A percentile compares a stretch with the other conserved stretches of the same genome.
Evolutionary conservation across 805 yeast species (phyloP).

Genomic region (Kuraishia ogatae): DNA sequence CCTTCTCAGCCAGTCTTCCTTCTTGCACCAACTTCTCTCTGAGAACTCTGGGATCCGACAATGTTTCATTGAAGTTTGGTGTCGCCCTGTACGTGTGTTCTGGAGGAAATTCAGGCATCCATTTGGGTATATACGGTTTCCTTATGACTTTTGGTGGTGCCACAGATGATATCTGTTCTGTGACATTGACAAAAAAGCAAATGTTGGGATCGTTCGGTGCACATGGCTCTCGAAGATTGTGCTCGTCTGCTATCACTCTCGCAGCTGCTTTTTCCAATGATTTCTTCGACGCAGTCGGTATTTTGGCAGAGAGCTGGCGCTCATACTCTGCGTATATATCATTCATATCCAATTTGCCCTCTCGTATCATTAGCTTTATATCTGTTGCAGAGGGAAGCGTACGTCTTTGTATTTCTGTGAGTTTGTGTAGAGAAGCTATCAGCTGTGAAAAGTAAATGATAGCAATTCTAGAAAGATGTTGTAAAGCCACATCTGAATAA

Average conservation of each 20-base stretch:
- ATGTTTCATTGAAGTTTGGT: constrained; percentile 52
- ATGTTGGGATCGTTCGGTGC: constrained; percentile 31
- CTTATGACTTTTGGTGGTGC: constrained; percentile 40
- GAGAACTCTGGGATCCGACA: constrained; percentile 63
- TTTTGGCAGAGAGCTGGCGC: constrained; percentile 12
- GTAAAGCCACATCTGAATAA: constrained; percentile 26
- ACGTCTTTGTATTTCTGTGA: constrained; percentile 55
- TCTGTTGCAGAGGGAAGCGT: constrained; percentile 45
- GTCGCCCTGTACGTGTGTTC: constrained; percentile 85
- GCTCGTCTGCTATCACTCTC: constrained; percentile 8
- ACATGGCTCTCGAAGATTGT: constrained; percentile 11
- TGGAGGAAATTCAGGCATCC: constrained; percentile 88
- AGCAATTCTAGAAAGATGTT: constrained; percentile 26
- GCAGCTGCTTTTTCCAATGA: constrained; percentile 7
- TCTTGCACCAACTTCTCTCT: constrained; percentile 72
- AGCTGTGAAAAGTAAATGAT: constrained; percentile 28
- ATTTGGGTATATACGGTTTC: constrained; percentile 49
- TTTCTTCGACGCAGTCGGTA: constrained; percentile 4
- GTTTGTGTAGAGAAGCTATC: constrained; percentile 32
- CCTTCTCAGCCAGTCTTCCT: constrained; percentile 71
- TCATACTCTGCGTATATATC: constrained; percentile 30
- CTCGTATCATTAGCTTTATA: constrained; percentile 32
- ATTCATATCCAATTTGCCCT: constrained; percentile 29
- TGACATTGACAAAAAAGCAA: constrained; percentile 43
- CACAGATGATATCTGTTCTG: constrained; percentile 38